phyloP scores from a whole-genome alignment of 495 filamentous ascomycete genomes.

The Aspergillus indologenus region DNA sequence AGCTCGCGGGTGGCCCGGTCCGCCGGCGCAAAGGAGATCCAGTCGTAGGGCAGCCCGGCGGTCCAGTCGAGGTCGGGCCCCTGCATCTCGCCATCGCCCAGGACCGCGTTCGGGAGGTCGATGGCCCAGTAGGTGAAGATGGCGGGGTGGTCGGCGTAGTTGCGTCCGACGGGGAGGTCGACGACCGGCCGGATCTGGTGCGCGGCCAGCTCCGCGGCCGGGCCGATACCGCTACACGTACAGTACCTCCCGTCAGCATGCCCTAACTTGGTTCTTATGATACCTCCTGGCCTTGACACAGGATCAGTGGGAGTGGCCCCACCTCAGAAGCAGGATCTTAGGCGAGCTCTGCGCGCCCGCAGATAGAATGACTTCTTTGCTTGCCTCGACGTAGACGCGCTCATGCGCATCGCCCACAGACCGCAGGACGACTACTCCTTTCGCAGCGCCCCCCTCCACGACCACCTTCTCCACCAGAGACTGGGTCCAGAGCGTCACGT shows the following conservation, averaged over 20 bases:
- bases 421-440: neutral
- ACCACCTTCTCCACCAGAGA: neutral
- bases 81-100: conserved; percentile 2
- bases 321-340: conserved; percentile 3
- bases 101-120: neutral
- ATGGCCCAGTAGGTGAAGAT: conserved; percentile 6
- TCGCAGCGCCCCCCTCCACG: neutral
- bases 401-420: neutral
- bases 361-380: neutral
- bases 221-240: neutral
- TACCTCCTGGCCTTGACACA: neutral
- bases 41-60: conserved; percentile 3
- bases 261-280: no score
- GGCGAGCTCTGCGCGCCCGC: neutral
- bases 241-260: neutral
- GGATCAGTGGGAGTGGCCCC: neutral
- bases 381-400: neutral
- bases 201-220: neutral
- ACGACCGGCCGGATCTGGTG: neutral
- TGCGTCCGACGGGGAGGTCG: neutral
- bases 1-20: neutral
- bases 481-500: neutral
- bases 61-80: neutral
- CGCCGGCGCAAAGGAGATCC: conserved; percentile 3
- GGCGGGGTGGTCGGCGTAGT: neutral